Evolutionary conservation across 2,329 filamentous ascomycete genomes (phyloP).

Genomic region (Sphaerulina populicola): DNA sequence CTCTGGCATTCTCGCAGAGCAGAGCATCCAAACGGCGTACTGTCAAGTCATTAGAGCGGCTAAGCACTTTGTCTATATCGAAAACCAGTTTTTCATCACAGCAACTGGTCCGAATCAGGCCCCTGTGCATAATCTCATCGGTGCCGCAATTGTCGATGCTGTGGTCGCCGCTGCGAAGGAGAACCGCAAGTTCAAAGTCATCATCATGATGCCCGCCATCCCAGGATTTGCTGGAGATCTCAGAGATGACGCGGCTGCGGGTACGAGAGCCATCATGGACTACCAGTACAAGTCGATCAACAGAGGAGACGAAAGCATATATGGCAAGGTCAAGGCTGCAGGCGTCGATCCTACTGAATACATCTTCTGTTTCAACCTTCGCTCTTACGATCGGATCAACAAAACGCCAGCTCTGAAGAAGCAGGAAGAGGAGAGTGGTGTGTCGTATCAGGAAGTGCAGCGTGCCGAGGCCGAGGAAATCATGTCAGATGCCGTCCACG

Average conservation of each 20-base stretch:
- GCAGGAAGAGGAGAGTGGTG: constrained; percentile 70
- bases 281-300: constrained; percentile 97
- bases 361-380: constrained; percentile 88
- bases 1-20: constrained; percentile 75
- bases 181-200: constrained; percentile 78
- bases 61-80: constrained; percentile 91
- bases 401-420: constrained; percentile 64
- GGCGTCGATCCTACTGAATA: constrained; percentile 72
- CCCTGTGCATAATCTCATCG: constrained; percentile 82
- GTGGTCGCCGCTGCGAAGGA: constrained; percentile 74
- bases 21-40: constrained; percentile 83
- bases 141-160: constrained; percentile 81
- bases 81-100: constrained; percentile 93
- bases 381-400: constrained; percentile 87
- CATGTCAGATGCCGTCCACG: constrained; percentile 67
- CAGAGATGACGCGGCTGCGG: constrained; percentile 69
- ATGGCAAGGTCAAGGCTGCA: constrained; percentile 62
- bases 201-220: constrained; percentile 81
- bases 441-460: constrained; percentile 79
- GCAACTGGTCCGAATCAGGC: constrained; percentile 77
- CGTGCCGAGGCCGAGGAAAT: constrained; percentile 81
- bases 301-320: constrained; percentile 85
- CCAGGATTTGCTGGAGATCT: constrained; percentile 92
- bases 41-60: constrained; percentile 76
- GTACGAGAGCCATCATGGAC: constrained; percentile 93